A percentile compares a stretch with the other conserved stretches of the same genome.
Conservation (phyloP, 768 basidiomycete species). For the Pisolithus orientalis region DNA sequence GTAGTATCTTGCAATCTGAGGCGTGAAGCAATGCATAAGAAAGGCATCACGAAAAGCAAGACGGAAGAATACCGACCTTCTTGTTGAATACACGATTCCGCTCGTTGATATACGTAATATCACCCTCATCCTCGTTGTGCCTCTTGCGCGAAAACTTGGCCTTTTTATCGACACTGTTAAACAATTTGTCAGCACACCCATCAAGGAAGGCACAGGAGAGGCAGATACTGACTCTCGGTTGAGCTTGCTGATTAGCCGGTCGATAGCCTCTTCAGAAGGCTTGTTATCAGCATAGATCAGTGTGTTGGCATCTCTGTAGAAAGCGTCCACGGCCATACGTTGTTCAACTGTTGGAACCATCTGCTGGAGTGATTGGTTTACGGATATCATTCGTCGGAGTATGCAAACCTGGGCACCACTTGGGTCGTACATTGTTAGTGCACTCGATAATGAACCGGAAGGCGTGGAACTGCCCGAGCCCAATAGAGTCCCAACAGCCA, state of each 20-base stretch:
- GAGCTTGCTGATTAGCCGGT: slow-evolving; percentile 84
- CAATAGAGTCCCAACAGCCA: slow-evolving; percentile 61
- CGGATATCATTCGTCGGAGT: slow-evolving; percentile 3
- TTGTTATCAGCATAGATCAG: slow-evolving; percentile 88
- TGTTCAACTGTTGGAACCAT: slow-evolving; percentile 44
- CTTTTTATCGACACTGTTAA: slow-evolving; percentile 76
- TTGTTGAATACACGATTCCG: slow-evolving; percentile 49
- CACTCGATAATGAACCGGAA: slow-evolving; percentile 22
- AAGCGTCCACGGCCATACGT: too few species aligned
- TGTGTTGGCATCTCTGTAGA: too few species aligned
- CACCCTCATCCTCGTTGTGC: too few species aligned
- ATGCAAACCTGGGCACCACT: slow-evolving; percentile 34
- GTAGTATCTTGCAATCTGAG: slow-evolving; percentile 56
- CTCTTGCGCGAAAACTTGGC: slow-evolving; percentile 35
- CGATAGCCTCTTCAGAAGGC: slow-evolving; percentile 92
- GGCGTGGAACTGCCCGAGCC: slow-evolving; percentile 30
- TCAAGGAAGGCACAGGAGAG: neutral
- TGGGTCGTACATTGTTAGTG: slow-evolving; percentile 49
- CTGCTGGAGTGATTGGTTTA: slow-evolving; percentile 25
- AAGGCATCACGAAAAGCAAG: too few species aligned
- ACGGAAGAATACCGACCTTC: too few species aligned
- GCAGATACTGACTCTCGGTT: slow-evolving; percentile 75
- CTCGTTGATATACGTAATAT: too few species aligned
- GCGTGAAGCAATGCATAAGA: too few species aligned
- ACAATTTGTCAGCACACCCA: slow-evolving; percentile 1